phyloP scores from a whole-genome alignment of 495 filamentous ascomycete genomes.

The Antarctomyces pellizariae region DNA sequence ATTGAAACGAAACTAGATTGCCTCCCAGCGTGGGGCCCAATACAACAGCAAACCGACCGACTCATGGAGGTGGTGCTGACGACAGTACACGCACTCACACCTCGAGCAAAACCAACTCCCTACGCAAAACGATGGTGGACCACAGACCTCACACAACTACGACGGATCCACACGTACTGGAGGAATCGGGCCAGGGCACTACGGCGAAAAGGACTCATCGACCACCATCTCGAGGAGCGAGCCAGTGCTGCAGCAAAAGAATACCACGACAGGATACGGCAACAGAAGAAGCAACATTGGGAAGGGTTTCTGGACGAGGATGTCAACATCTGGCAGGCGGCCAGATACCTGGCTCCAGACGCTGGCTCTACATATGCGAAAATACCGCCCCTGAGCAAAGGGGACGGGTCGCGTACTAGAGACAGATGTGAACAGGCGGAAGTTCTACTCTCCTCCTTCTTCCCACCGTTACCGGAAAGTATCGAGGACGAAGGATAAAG shows the following conservation, averaged over 20 bases:
- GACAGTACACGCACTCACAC: background rate
- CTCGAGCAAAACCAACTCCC: constrained; percentile 3
- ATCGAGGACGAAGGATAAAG: constrained; percentile 5
- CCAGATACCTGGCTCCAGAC: constrained; percentile 2
- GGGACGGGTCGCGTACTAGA: background rate
- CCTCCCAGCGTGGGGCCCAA: background rate
- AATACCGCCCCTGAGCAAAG: constrained; percentile 6
- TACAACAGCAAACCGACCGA: constrained; percentile 1
- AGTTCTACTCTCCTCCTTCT: constrained; percentile 10
- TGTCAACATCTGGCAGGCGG: constrained; percentile 3
- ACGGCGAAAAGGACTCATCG: background rate
- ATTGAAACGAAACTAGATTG: background rate
- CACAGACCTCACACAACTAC: constrained; percentile 1
- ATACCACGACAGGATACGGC: constrained; percentile 5
- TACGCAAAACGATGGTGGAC: constrained; percentile 5
- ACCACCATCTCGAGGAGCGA: background rate
- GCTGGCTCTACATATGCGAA: background rate
- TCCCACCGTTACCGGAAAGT: constrained; percentile 9
- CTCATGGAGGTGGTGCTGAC: background rate
- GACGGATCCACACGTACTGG: constrained; percentile 3
- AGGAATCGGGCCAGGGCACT: constrained; percentile 2
- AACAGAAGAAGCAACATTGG: constrained; percentile 2
- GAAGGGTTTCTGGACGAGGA: constrained; percentile 2
- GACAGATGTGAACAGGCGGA: constrained; percentile 10
- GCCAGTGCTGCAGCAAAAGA: constrained; percentile 1